Percentiles rank a stretch among this genome's conserved stretches.
phyloP scores from a whole-genome alignment of 805 yeast species.

The Schwanniomyces pseudopolymorphus region DNA sequence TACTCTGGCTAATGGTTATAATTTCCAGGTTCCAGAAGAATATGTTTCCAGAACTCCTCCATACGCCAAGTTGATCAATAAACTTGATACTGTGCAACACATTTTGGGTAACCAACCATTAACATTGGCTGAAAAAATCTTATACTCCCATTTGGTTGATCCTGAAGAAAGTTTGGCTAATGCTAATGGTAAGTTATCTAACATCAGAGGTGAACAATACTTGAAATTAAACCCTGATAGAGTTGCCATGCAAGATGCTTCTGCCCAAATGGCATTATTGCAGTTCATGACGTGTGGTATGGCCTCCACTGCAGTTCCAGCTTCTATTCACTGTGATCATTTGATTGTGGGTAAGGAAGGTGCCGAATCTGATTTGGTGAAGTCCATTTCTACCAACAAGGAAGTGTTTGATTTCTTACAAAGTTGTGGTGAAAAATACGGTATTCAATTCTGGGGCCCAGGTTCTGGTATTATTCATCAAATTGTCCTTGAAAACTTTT shows the following conservation, averaged over 20 bases:
- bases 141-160: constrained; percentile 87
- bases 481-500: constrained; percentile 93
- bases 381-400: constrained; percentile 81
- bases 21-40: constrained; percentile 53
- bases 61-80: constrained; percentile 68
- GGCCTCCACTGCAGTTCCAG: constrained; percentile 85
- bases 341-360: constrained; percentile 95
- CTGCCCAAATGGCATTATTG: constrained; percentile 98
- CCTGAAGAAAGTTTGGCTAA: constrained; percentile 76
- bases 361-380: constrained; percentile 76
- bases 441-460: constrained; percentile 98
- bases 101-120: constrained; percentile 71
- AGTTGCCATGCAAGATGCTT: constrained; percentile 99
- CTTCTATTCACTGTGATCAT: constrained; percentile 97
- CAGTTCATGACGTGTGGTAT: constrained; percentile 98
- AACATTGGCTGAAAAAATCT: constrained; percentile 91
- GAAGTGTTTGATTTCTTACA: constrained; percentile 95
- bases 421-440: constrained; percentile 90
- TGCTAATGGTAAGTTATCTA: constrained; percentile 47
- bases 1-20: constrained; percentile 23
- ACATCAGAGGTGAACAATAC: constrained; percentile 83
- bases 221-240: constrained; percentile 94
- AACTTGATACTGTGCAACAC: constrained; percentile 60
- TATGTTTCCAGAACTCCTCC: constrained; percentile 81
- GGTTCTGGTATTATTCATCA: constrained; percentile 99